Evolutionary conservation across 306 rosid genomes (phyloP), one percentile per base, ranked within the genome.

Genomic region (Casuarina cunninghamiana): DNA sequence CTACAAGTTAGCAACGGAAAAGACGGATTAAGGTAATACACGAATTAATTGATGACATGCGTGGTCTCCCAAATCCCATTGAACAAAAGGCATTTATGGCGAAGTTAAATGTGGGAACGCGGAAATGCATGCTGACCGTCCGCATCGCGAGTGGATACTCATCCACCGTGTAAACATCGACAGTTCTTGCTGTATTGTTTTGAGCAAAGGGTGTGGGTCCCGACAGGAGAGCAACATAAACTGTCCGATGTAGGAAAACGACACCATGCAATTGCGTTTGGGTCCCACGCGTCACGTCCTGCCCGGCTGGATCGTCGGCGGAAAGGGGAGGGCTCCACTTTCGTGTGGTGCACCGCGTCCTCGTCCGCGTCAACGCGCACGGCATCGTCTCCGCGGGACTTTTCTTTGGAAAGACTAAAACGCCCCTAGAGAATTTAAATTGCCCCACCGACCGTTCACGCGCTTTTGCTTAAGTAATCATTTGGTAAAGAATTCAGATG

Each of bases 281-380:
- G 85, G 88, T 2, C 86, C 91, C 90, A 86, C 87, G 83, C 74
- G 85, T 81, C 86, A 70, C 50, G 74, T 81, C 84, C 5, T 44
- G 67, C 68, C 13, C 77, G 72, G 78, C 87, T 83, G 82, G 82
- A 85, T 82, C 71, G 73, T 79, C 82, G 86, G 83, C 88, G 81
- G n/a, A 65, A 15, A 45, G 44, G 10, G 10, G 0, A 26, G 73
- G 13, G 81, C 16, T 88, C 84, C 81, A 78, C 71, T 74, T 26
- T 32, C 71, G 75, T 80, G 81, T 69, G 53, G 79, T 79, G 84
- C 93, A 83, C 90, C 86, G 92, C 84, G 70, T 85, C 73, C 72
- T 2, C 68, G 3, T 79, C 68, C 82, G 72, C 82, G 77, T 83
- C 70, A 72, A 73, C 74, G 48, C 58, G 2, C 62, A 13, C 74